Base-by-base conservation (phyloP, 805 yeast genomes). In the Hanseniaspora hatyaiensis region DNA sequence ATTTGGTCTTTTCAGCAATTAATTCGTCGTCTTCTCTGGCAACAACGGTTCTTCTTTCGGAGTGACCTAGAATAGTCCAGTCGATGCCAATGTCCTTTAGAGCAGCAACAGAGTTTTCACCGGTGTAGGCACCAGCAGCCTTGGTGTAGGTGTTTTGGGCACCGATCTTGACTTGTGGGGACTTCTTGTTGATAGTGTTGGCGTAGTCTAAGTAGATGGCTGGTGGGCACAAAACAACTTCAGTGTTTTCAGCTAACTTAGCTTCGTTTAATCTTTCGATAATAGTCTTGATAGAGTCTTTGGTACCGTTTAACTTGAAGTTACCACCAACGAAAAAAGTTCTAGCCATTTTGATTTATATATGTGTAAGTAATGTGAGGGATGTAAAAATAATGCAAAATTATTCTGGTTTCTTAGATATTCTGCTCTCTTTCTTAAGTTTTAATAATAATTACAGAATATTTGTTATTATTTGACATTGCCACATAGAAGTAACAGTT, bases 281-380 rank as follows among this genome's bases (percentile, higher is more conserved):
- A 64, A 92, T 88, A 58, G 77, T 70, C 66, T 78, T 76, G 68
- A 92, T 83, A 59, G 92, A 82, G 60, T 75, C 77, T 70, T 80
- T 80, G 64, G 94, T 72, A 65, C 98, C 98, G 77, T 92, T 92
- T 85, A 92, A 81, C 72, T 92, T 92, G 78, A 92, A 89, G 87
- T 92, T 92, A 64, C 98, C 98, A 61, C 98, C 98, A 64, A 92
- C 95, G 69, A 92, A 88, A 73, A 89, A 92, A 69, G 74, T 77
- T 71, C 95, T 83, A 66, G 94, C 80, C 94, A 63, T 63, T 58
- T 57, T 49, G n/a, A 39, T 24, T 13, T 30, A 40, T 53, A 55
- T 29, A 18, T 37, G 13, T 28, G 23, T 33, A 15, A 4, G 34
- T 37, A 15, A 15, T 23, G 4, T 23, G 13, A 37, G 8, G 29